phyloP scores from a whole-genome alignment of 2,329 filamentous ascomycete genomes.

The Diaporthe australafricana region DNA sequence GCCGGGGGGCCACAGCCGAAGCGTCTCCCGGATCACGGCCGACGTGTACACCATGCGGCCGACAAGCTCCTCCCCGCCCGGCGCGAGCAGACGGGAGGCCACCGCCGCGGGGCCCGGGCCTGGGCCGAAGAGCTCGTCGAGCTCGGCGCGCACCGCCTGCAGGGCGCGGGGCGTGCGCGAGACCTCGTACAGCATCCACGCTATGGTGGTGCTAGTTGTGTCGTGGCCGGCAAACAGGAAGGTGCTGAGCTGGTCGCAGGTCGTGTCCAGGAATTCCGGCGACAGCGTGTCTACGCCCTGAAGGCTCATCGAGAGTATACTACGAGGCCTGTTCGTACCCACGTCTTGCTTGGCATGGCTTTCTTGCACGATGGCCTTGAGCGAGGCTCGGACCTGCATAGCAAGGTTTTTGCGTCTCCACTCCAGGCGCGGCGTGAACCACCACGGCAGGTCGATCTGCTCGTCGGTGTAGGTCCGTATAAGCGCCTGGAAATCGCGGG shows the following conservation, averaged over 20 bases:
- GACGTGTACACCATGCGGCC: conserved; percentile 45
- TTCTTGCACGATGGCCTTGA: neutral
- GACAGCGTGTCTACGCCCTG: conserved; percentile 39
- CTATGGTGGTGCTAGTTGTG: conserved; percentile 45
- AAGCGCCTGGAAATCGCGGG: conserved; percentile 2
- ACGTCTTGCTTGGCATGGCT: neutral
- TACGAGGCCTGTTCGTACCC: conserved; percentile 19
- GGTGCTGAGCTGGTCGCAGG: conserved; percentile 45
- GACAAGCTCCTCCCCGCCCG: conserved; percentile 42
- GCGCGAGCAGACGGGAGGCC: conserved; percentile 34
- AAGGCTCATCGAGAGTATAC: conserved; percentile 44
- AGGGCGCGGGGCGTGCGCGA: conserved; percentile 42
- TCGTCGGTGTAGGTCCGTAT: conserved; percentile 10
- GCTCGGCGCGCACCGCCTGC: conserved; percentile 43
- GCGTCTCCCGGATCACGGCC: conserved; percentile 48
- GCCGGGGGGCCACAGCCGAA: conserved; percentile 45
- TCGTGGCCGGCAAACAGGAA: conserved; percentile 51
- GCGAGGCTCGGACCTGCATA: neutral
- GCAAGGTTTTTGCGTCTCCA: conserved; percentile 18
- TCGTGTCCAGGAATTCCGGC: conserved; percentile 41
- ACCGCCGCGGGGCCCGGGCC: conserved; percentile 39
- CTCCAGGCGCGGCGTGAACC: conserved; percentile 17
- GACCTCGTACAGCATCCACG: conserved; percentile 46
- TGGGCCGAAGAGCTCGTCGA: conserved; percentile 43
- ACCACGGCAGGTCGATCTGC: conserved; percentile 8